Evolutionary conservation across 2,329 filamentous ascomycete genomes (phyloP).

Genomic region (Didymella keratinophila): DNA sequence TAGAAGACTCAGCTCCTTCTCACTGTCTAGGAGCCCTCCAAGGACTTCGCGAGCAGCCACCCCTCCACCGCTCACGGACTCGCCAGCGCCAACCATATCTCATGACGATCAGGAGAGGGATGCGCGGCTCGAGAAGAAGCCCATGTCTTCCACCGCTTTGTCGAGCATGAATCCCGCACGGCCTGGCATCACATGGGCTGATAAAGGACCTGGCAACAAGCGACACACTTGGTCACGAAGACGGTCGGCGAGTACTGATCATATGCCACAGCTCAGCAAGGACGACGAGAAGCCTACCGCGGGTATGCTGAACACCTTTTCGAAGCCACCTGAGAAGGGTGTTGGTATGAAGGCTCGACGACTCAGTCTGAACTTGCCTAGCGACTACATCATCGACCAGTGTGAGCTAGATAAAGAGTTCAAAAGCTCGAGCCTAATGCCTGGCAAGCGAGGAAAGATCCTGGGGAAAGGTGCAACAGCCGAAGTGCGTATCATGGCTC

Average conservation of each 20-base stretch:
- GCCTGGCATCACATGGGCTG: conserved; percentile 44
- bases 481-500: conserved; percentile 80
- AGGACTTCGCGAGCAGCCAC: conserved; percentile 49
- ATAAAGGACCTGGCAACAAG: conserved; percentile 31
- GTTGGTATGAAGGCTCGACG: conserved; percentile 81
- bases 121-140: conserved; percentile 28
- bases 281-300: conserved; percentile 41
- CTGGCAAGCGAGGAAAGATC: conserved; percentile 75
- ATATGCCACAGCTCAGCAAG: conserved; percentile 35
- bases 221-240: conserved; percentile 38
- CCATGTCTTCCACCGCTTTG: conserved; percentile 41
- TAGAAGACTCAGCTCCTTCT: conserved; percentile 49
- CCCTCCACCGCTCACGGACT: conserved; percentile 47
- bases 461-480: conserved; percentile 85
- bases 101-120: conserved; percentile 24
- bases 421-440: conserved; percentile 69
- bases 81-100: conserved; percentile 46
- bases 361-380: conserved; percentile 75
- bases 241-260: conserved; percentile 50
- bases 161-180: conserved; percentile 38
- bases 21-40: conserved; percentile 49
- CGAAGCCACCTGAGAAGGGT: conserved; percentile 66
- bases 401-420: conserved; percentile 74
- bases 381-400: conserved; percentile 76
- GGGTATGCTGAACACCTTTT: conserved; percentile 48